Conservation (phyloP, 345 rosid species). For the Pistacia vera region DNA sequence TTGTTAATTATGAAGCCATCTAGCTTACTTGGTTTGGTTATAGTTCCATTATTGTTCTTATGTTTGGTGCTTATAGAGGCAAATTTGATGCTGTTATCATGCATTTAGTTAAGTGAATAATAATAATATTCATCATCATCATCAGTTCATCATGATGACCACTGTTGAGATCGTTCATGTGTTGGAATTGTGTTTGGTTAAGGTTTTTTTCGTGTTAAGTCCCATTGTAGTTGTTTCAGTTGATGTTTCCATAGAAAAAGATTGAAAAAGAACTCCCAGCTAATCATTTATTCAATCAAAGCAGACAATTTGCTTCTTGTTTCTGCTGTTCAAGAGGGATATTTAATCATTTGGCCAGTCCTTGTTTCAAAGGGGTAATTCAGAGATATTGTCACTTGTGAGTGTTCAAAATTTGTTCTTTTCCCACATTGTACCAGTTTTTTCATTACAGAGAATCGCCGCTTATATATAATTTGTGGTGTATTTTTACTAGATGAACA, state of each 20-base stretch:
- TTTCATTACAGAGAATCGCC: neutral
- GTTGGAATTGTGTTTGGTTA: neutral
- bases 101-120: neutral
- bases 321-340: neutral
- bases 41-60: neutral
- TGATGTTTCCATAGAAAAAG: neutral
- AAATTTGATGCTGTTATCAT: neutral
- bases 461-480: too few relatives aligned
- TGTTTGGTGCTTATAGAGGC: neutral
- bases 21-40: neutral
- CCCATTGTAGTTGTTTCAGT: neutral
- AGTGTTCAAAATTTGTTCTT: neutral
- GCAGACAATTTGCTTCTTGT: neutral
- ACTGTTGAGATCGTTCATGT: neutral
- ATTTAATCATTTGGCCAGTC: neutral
- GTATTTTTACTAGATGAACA: neutral
- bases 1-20: neutral
- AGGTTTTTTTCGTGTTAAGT: neutral
- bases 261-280: neutral
- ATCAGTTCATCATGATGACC: neutral
- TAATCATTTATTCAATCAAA: neutral
- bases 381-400: neutral
- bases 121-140: too few relatives aligned
- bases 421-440: neutral
- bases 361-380: neutral